Conservation (phyloP, 805 yeast species). For the Sporopachydermia quercuum region DNA sequence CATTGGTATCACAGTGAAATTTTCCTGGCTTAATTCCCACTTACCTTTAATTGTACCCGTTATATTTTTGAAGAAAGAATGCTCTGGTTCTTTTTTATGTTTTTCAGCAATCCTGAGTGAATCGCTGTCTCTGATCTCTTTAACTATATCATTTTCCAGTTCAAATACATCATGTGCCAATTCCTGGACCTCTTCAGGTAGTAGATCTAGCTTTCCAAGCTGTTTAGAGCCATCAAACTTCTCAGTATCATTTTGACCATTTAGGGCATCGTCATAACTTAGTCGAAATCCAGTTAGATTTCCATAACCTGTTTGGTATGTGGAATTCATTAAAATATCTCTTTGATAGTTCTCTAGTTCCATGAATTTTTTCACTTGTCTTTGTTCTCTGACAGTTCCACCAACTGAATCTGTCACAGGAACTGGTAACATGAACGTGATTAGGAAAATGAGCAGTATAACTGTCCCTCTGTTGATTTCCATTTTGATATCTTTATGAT, state of each 20-base stretch:
- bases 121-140: too few relatives aligned
- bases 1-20: slow-evolving; percentile 14
- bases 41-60: slow-evolving; percentile 25
- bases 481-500: slow-evolving; percentile 8
- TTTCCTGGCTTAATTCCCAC: slow-evolving; percentile 34
- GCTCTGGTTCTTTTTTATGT: slow-evolving; percentile 37
- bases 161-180: neutral
- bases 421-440: slow-evolving; percentile 28
- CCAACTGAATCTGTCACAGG: slow-evolving; percentile 18
- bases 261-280: slow-evolving; percentile 43
- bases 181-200: neutral
- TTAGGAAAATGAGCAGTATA: slow-evolving; percentile 22
- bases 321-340: slow-evolving; percentile 23
- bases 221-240: neutral
- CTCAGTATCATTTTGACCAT: slow-evolving; percentile 25
- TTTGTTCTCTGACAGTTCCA: slow-evolving; percentile 20
- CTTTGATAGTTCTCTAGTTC: slow-evolving; percentile 18
- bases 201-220: neutral
- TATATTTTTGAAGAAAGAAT: slow-evolving; percentile 12
- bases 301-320: slow-evolving; percentile 42
- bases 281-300: slow-evolving; percentile 60
- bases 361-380: slow-evolving; percentile 24
- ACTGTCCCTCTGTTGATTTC: slow-evolving; percentile 13
- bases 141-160: neutral
- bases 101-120: neutral